phyloP scores from a whole-genome alignment of 164 flowering plant genomes.

The Sextonia rubra region DNA sequence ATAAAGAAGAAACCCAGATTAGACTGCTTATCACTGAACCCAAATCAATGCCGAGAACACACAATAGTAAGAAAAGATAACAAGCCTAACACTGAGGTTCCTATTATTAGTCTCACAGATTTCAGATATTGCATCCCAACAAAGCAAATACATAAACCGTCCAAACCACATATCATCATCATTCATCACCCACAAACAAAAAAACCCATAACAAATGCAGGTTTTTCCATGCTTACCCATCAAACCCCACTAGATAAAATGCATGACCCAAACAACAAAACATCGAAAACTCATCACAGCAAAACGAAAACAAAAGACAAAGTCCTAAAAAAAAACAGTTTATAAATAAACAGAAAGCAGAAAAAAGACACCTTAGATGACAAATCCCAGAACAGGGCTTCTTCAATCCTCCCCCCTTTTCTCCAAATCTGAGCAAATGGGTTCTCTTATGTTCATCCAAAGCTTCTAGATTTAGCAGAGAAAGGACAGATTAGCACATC shows the following conservation, averaged over 20 bases:
- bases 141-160: not conserved
- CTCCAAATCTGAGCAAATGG: constrained; percentile 2
- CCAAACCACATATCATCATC: not conserved
- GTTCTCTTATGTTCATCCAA: constrained; percentile 5
- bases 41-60: not conserved
- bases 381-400: not conserved
- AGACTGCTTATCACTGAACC: not conserved
- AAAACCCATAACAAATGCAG: constrained; percentile 4
- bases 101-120: not conserved
- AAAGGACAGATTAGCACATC: not conserved
- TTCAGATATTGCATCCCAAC: too few species aligned
- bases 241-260: not conserved
- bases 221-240: not conserved
- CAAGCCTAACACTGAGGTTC: not conserved
- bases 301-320: not conserved
- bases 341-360: not conserved
- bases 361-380: not conserved
- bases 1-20: not conserved
- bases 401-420: not conserved
- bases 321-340: not conserved
- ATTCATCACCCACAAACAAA: not conserved
- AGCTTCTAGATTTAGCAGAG: not conserved
- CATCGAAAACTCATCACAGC: not conserved
- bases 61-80: not conserved
- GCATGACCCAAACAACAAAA: not conserved